Conservation (phyloP, 257 asterid genomes). For the Schizonepeta tenuifolia region DNA sequence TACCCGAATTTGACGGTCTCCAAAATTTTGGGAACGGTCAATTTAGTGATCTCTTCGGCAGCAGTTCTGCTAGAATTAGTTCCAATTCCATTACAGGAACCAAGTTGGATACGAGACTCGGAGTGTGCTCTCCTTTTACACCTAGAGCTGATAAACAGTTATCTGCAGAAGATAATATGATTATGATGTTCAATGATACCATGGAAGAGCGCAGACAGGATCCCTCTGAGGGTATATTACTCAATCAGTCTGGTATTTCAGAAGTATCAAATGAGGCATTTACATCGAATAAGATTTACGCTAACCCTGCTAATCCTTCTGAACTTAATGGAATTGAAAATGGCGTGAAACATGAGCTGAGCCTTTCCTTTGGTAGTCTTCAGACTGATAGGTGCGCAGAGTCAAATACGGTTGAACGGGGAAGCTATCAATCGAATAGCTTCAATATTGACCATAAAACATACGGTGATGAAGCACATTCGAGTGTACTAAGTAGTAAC, state of each 20-base stretch:
- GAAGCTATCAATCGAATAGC: conserved; percentile 42
- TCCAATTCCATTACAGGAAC: conserved; percentile 35
- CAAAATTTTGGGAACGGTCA: conserved; percentile 35
- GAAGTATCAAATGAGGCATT: conserved; percentile 43
- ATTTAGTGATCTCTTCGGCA: conserved; percentile 42
- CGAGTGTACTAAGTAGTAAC: conserved; percentile 31
- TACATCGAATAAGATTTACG: conserved; percentile 36
- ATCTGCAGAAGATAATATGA: conserved; percentile 43
- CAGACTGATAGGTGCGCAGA: conserved; percentile 42
- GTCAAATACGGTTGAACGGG: conserved; percentile 42
- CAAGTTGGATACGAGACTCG: conserved; percentile 45
- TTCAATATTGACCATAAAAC: conserved; percentile 45
- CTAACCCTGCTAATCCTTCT: conserved; percentile 43
- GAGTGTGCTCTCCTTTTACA: conserved; percentile 49
- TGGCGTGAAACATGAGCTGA: conserved; percentile 53
- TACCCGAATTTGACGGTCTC: conserved; percentile 35
- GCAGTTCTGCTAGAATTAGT: conserved; percentile 38
- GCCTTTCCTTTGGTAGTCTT: conserved; percentile 56
- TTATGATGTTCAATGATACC: conserved; percentile 37
- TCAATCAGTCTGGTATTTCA: conserved; percentile 42
- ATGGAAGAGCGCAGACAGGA: conserved; percentile 44
- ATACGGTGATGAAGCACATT: conserved; percentile 39
- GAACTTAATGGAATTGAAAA: conserved; percentile 38
- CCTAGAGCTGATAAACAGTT: conserved; percentile 39
- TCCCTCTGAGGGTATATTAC: conserved; percentile 40